Evolutionary conservation across 441 rosid species (phyloP), one percentile per base, ranked within the genome.

Genomic region (Eutrema salsugineum): DNA sequence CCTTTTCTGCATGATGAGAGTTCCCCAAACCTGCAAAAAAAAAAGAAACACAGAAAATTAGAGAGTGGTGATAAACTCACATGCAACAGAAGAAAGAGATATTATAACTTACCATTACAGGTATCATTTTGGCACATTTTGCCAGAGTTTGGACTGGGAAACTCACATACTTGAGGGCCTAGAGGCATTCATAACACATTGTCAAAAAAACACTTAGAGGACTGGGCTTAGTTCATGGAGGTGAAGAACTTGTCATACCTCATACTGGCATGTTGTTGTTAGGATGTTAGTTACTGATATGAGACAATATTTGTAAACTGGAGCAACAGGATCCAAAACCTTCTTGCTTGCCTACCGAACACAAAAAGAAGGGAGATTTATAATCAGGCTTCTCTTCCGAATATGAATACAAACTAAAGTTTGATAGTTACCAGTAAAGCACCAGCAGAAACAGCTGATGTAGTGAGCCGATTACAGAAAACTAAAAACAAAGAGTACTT

Each of bases 261-360:
- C 99, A 77, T 94, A 94, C 77, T 94, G 99, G 69, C 99, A 94
- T 61, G 98, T 91, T 16, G 99, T 92, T 55, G 99, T 90, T 62
- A 94, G 73, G 69, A 92, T 94, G 80, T 92, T 94, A 36, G 98
- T 80, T 40, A 88, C 74, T 39, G 99, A 94, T 79, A 94, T 44
- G 9, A 89, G 85, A 53, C 97, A 79, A 72, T 92, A 94, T 79
- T 89, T 94, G 72, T 92, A 86, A 79, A 94, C 77, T 0, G 98
- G 99, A 78, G 99, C 98, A 71, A 89, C 97, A 74, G 98, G 98
- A 79, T 85, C 81, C 88, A 94, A 72, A 60, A 87, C 87, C 70
- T 87, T 90, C 81, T 82, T 86, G 79, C 97, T 92, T 20, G 88
- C 94, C 99, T 94, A 75, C 10, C 11, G 30, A 65, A 73, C 62